phyloP scores from a whole-genome alignment of 164 flowering plant genomes.

The Litsea cubeba region DNA sequence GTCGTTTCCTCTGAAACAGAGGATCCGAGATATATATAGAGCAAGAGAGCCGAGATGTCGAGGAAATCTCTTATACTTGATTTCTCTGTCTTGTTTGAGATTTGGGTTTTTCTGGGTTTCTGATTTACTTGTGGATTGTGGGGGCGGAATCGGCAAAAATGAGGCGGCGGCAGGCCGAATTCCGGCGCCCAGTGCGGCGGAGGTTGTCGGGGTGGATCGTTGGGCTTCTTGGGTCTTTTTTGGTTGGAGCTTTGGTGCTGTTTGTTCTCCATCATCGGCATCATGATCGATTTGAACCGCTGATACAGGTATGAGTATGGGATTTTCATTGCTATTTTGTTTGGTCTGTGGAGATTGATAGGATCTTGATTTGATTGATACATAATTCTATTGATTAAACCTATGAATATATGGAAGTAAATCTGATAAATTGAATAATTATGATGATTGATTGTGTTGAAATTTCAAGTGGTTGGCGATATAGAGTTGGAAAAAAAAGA shows the following conservation, averaged over 20 bases:
- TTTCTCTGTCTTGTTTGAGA: conserved; percentile 19
- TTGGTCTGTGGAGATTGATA: neutral
- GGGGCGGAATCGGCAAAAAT: conserved; percentile 20
- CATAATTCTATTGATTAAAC: neutral
- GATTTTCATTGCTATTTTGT: neutral
- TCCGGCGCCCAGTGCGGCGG: neutral
- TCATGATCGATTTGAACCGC: conserved; percentile 1
- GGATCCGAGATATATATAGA: neutral
- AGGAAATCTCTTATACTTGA: conserved; percentile 3
- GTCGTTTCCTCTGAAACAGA: neutral
- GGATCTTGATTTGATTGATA: neutral
- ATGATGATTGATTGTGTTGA: neutral
- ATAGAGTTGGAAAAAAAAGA: neutral
- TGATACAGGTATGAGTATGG: neutral
- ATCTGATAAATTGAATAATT: neutral
- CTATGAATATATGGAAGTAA: neutral
- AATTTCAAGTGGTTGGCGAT: neutral
- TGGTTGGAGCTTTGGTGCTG: neutral
- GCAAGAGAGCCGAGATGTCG: conserved; percentile 1
- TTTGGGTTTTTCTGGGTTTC: conserved; percentile 20
- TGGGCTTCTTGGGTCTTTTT: neutral
- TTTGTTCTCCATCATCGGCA: conserved; percentile 1
- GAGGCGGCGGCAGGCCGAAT: neutral
- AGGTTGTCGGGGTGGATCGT: neutral
- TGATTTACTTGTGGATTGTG: conserved; percentile 38